Percentiles rank a stretch among this genome's conserved stretches.
phyloP scores from a whole-genome alignment of 2,329 filamentous ascomycete genomes.

The Microascus cirrosus region DNA sequence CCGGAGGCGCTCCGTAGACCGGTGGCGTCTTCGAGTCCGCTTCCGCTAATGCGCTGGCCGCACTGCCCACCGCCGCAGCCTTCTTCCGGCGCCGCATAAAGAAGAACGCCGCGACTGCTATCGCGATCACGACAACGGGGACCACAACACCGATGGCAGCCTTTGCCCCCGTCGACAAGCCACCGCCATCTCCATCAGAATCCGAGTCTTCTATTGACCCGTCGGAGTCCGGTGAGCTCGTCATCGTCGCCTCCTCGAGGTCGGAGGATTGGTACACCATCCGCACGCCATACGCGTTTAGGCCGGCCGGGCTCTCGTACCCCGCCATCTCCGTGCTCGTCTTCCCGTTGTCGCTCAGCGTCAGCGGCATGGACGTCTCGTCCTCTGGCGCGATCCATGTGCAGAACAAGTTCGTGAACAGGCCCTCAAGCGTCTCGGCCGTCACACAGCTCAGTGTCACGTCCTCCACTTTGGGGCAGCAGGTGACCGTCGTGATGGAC shows the following conservation, averaged over 20 bases:
- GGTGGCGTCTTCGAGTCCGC: too few species aligned
- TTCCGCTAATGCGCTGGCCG: too few species aligned
- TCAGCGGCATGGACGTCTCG: slow-evolving; percentile 13
- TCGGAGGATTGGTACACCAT: slow-evolving; percentile 23
- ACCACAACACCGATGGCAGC: neutral
- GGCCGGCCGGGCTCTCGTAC: slow-evolving; percentile 13
- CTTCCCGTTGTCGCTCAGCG: slow-evolving; percentile 11
- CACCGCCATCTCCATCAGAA: neutral
- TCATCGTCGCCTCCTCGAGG: slow-evolving; percentile 7
- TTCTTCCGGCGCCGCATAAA: neutral
- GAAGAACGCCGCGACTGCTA: neutral
- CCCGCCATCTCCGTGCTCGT: slow-evolving; percentile 11
- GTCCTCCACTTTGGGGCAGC: slow-evolving; percentile 17
- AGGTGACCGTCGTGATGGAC: slow-evolving; percentile 21
- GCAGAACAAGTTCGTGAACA: slow-evolving; percentile 18
- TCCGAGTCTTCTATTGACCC: neutral
- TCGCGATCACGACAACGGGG: neutral
- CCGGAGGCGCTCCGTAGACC: too few species aligned
- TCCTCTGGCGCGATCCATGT: slow-evolving; percentile 19
- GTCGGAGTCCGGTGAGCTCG: neutral
- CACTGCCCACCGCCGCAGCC: too few species aligned
- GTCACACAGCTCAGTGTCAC: slow-evolving; percentile 17
- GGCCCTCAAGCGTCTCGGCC: slow-evolving; percentile 9
- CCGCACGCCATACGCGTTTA: slow-evolving; percentile 21
- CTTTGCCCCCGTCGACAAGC: neutral